phyloP scores from a whole-genome alignment of 2,329 filamentous ascomycete species.

The Alternaria infectoria region DNA sequence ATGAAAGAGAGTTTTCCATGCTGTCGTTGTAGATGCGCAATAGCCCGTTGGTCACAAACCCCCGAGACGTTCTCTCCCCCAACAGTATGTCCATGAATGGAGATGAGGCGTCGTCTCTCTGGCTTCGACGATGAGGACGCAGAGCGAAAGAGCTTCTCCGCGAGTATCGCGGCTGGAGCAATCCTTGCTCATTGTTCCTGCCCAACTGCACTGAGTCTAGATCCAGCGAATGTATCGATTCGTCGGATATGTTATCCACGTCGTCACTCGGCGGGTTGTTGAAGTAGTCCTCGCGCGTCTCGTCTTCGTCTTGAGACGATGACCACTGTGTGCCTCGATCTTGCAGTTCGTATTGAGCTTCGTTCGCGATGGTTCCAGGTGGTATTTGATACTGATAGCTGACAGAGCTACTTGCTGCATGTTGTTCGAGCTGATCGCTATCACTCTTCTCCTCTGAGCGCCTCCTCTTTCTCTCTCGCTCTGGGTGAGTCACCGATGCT shows the following conservation, averaged over 20 bases:
- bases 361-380: background rate
- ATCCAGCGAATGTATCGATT: background rate
- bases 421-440: background rate
- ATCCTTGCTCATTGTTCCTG: background rate
- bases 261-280: background rate
- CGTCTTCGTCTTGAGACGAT: background rate
- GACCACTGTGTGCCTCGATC: background rate
- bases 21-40: conserved; percentile 61
- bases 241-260: background rate
- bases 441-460: conserved; percentile 14
- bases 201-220: background rate
- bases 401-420: conserved; percentile 2
- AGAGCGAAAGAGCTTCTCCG: background rate
- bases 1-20: conserved; percentile 59
- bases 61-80: conserved; percentile 16
- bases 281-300: background rate
- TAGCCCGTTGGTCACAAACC: conserved; percentile 50
- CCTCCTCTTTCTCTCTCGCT: background rate
- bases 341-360: background rate
- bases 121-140: background rate
- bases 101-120: conserved; percentile 18
- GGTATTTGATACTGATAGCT: background rate
- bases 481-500: conserved; percentile 10
- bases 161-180: background rate
- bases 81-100: conserved; percentile 39